Evolutionary conservation across 2,329 filamentous ascomycete species (phyloP), one percentile per base, ranked within the genome.

Genomic region (Trichoderma sp.): DNA sequence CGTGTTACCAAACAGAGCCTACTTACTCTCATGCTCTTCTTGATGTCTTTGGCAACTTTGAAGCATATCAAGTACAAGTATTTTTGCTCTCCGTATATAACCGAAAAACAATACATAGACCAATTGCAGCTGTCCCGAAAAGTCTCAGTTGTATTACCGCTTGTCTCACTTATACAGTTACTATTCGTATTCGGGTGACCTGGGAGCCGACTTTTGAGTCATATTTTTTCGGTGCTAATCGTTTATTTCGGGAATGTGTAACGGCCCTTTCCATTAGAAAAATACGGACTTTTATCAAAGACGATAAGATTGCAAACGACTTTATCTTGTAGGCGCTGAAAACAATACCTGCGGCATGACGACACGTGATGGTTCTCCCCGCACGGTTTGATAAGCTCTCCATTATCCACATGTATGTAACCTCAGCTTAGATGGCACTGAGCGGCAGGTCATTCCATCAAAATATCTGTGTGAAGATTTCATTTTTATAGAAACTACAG

Each of bases 361-460:
- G 64, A 67, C 64, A 67, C 64, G 64, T 67, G 64, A 67, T 67
- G 40, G 49, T 43, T 29, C 64, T 57, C 64, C 64, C 53, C 64
- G 53, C 64, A 58, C 63, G 55, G 40, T 33, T 37, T 52, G 64
- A 67, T 57, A 67, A 67, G 53, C 52, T 61, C 59, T 31, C 52
- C 33, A 21, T 53, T 61, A 43, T 7, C 37, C 13, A 56, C 53
- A 4, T 56, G 27, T 33, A 29, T 29, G 27, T 33, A 35, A 43
- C 40, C 19, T n/a, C 14, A 11, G 31, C 19, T n/a, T 24, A 11
- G 31, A 37, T 5, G 24, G 14, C n/a, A 37, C 33, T 11, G 24
- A 37, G 31, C 14, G 14, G n/a, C 3, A 37, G 24, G 5, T 13
- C 14, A 24, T 43, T 29, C 5, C 29, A n/a, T n/a, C 35, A 11